These are phyloP conservation scores for Flaveria trinervia DNA, from an alignment of 129 eudicot species.

Conservation along the genomic window DNA sequence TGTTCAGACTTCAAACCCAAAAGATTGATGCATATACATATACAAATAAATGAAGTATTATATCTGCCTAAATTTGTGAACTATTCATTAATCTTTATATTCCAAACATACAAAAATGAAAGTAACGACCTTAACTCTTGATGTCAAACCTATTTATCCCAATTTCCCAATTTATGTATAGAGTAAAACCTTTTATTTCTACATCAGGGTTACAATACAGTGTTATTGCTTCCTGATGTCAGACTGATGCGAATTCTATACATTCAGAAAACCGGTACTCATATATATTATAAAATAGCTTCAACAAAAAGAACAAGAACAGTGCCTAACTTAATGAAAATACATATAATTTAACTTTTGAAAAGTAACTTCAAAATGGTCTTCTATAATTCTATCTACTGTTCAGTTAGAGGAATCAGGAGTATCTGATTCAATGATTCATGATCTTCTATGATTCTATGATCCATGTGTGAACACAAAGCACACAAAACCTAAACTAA, in stretches of 20 bases:
- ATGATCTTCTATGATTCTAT: neutral
- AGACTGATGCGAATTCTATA: neutral
- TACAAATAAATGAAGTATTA: neutral
- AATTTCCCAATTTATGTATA: neutral
- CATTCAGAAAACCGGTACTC: neutral
- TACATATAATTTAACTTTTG: conserved; percentile 9
- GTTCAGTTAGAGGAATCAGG: neutral
- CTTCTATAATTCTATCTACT: neutral
- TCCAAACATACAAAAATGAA: neutral
- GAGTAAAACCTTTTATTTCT: neutral
- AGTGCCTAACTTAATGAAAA: conserved; percentile 2
- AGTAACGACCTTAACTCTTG: neutral
- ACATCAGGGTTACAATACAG: neutral
- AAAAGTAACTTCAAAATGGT: conserved; percentile 21
- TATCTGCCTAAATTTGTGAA: neutral
- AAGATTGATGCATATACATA: neutral
- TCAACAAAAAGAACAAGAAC: neutral
- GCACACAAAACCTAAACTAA: neutral
- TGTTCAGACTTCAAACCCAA: neutral
- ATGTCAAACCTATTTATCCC: neutral
- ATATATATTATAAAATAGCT: neutral
- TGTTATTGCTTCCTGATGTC: neutral
- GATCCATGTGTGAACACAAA: neutral
- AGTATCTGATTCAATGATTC: neutral
- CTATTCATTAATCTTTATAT: neutral